These are phyloP conservation scores for Elaeagnus macrophylla DNA, from an alignment of 306 rosid genomes.

Conservation along the genomic window DNA sequence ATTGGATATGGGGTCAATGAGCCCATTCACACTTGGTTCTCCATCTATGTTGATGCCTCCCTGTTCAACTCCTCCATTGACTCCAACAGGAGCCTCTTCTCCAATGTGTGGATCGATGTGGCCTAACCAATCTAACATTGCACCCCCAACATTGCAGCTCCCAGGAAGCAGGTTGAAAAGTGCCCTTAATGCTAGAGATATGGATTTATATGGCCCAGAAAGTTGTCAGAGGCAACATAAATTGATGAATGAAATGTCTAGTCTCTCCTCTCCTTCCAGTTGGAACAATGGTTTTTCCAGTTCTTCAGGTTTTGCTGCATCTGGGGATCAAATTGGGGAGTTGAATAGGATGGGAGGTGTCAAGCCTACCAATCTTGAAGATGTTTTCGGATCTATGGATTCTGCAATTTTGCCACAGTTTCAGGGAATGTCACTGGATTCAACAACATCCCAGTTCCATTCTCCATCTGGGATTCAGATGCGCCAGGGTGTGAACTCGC, in stretches of 20 bases:
- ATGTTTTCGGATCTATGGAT: constrained; percentile 42
- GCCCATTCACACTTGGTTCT: constrained; percentile 37
- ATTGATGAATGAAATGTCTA: constrained; percentile 42
- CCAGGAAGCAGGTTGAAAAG: constrained; percentile 53
- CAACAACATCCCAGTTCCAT: constrained; percentile 31
- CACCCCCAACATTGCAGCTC: constrained; percentile 53
- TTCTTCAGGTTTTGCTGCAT: not conserved
- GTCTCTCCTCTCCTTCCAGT: constrained; percentile 43
- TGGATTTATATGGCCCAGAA: constrained; percentile 43
- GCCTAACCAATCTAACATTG: constrained; percentile 36
- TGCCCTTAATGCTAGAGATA: constrained; percentile 42
- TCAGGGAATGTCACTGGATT: constrained; percentile 52
- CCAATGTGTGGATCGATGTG: constrained; percentile 44
- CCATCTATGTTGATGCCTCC: constrained; percentile 42
- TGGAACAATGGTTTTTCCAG: constrained; percentile 39
- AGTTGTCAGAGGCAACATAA: constrained; percentile 41
- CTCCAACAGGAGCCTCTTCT: constrained; percentile 49
- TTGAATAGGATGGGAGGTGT: constrained; percentile 38
- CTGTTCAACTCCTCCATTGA: constrained; percentile 44
- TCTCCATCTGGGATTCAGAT: constrained; percentile 49
- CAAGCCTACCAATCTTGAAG: constrained; percentile 58
- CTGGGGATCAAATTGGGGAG: constrained; percentile 39
- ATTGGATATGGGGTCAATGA: constrained; percentile 45
- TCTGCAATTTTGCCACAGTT: constrained; percentile 44
- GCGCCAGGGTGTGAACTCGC: constrained; percentile 43